Conservation (phyloP, 306 rosid genomes). For the Vigna trinervia region DNA sequence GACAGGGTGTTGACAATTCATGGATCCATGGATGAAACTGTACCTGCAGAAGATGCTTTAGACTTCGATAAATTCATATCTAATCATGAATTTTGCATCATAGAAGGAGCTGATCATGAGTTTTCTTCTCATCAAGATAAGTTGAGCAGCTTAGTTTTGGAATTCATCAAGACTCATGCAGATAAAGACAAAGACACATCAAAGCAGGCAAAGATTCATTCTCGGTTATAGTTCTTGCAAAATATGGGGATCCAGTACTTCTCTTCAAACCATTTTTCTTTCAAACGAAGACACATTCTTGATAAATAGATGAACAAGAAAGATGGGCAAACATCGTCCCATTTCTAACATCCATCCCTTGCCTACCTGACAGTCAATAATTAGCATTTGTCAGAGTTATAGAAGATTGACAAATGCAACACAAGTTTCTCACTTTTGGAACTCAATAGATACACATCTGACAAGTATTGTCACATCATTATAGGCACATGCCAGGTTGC, state of each 20-base stretch:
- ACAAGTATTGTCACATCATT: slow-evolving; percentile 4
- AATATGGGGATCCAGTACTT: slow-evolving; percentile 20
- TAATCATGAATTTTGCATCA: slow-evolving; percentile 67
- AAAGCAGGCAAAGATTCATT: slow-evolving; percentile 44
- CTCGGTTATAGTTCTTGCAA: slow-evolving; percentile 56
- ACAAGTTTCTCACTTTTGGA: slow-evolving; percentile 31
- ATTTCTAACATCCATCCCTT: not conserved
- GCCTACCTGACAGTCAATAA: not conserved
- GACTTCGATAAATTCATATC: slow-evolving; percentile 70
- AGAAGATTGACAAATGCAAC: slow-evolving; percentile 38
- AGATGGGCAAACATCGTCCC: slow-evolving; percentile 14
- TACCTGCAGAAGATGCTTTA: slow-evolving; percentile 73
- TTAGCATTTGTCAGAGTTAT: not conserved
- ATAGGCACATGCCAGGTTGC: slow-evolving; percentile 8
- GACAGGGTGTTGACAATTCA: slow-evolving; percentile 85
- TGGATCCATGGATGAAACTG: slow-evolving; percentile 83
- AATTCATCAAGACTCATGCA: slow-evolving; percentile 56
- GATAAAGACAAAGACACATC: slow-evolving; percentile 39
- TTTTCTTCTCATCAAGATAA: slow-evolving; percentile 69
- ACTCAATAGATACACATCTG: slow-evolving; percentile 25
- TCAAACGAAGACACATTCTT: slow-evolving; percentile 6
- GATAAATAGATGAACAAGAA: not conserved
- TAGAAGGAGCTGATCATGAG: slow-evolving; percentile 91
- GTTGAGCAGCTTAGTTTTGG: slow-evolving; percentile 63
- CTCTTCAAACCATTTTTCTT: slow-evolving; percentile 22